Conservation (phyloP, 805 yeast species). For the Maudiozyma bulderi region DNA sequence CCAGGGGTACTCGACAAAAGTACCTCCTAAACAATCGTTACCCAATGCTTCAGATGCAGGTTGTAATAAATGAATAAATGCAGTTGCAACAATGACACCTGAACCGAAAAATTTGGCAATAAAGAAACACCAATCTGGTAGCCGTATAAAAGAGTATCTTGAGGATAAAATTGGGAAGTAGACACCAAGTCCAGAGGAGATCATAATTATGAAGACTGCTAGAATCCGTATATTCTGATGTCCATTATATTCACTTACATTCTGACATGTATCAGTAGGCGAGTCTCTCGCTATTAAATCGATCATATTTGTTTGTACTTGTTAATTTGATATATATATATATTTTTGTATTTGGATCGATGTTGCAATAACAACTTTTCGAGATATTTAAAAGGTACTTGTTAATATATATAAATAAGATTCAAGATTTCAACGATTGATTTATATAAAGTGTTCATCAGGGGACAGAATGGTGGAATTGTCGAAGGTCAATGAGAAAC, state of each 20-base stretch:
- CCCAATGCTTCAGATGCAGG: slow-evolving; percentile 55
- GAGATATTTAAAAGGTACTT: too few species aligned
- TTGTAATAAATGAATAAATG: slow-evolving; percentile 62
- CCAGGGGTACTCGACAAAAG: slow-evolving; percentile 46
- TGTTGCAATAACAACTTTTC: too few species aligned
- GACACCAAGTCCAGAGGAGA: slow-evolving; percentile 48
- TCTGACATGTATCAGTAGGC: slow-evolving; percentile 25
- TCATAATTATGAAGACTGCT: slow-evolving; percentile 49
- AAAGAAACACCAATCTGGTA: slow-evolving; percentile 57
- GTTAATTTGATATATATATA: neutral
- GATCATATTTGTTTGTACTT: neutral
- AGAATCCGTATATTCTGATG: slow-evolving; percentile 38
- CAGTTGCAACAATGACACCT: slow-evolving; percentile 76
- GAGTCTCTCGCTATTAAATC: slow-evolving; percentile 1
- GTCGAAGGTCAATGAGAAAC: too few species aligned
- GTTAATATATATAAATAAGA: too few species aligned
- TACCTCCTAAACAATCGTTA: slow-evolving; percentile 53
- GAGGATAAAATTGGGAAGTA: slow-evolving; percentile 56
- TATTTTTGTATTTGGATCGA: neutral
- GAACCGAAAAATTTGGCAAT: slow-evolving; percentile 71
- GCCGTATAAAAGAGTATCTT: slow-evolving; percentile 43
- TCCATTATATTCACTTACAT: slow-evolving; percentile 38
- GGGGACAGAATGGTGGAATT: too few species aligned
- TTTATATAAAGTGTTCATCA: too few species aligned
- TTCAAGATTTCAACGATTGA: too few species aligned